Conservation (phyloP, 2,329 filamentous ascomycete genomes). For the Bipolaris bicolor region DNA sequence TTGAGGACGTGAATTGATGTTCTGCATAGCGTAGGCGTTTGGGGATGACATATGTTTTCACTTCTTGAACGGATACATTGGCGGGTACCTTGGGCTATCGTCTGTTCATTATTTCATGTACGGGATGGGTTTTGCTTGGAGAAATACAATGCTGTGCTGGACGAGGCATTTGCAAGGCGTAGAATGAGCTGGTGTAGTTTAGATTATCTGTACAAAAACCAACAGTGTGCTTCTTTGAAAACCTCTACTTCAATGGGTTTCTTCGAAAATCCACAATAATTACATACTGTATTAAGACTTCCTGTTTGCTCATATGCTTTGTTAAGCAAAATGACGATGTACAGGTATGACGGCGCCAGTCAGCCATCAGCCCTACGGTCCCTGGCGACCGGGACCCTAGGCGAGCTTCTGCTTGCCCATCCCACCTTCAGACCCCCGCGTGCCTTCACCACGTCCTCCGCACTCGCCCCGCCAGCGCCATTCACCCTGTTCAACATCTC, state of each 20-base stretch:
- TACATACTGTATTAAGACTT: neutral
- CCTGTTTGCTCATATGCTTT: neutral
- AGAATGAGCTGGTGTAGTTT: neutral
- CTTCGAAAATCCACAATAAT: neutral
- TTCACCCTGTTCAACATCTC: slow-evolving; percentile 2
- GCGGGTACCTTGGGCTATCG: neutral
- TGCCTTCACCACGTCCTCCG: slow-evolving; percentile 33
- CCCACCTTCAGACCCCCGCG: slow-evolving; percentile 38
- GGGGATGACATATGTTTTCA: neutral
- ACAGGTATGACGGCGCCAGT: neutral
- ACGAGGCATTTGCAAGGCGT: neutral
- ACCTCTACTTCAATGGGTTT: neutral
- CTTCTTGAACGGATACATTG: neutral
- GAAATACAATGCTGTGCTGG: neutral
- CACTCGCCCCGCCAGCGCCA: slow-evolving; percentile 24
- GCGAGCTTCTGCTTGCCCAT: slow-evolving; percentile 32
- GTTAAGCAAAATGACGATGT: neutral
- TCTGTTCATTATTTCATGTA: neutral
- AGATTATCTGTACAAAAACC: neutral
- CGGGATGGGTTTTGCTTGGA: neutral
- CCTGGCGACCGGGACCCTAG: slow-evolving; percentile 26
- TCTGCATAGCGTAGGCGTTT: slow-evolving; percentile 24
- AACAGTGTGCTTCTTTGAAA: neutral
- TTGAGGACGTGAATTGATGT: slow-evolving; percentile 51
- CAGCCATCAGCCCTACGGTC: slow-evolving; percentile 13